Evolutionary conservation across 768 basidiomycete species (phyloP), one percentile per base, ranked within the genome.

Genomic region (Amanita pallidorosea): DNA sequence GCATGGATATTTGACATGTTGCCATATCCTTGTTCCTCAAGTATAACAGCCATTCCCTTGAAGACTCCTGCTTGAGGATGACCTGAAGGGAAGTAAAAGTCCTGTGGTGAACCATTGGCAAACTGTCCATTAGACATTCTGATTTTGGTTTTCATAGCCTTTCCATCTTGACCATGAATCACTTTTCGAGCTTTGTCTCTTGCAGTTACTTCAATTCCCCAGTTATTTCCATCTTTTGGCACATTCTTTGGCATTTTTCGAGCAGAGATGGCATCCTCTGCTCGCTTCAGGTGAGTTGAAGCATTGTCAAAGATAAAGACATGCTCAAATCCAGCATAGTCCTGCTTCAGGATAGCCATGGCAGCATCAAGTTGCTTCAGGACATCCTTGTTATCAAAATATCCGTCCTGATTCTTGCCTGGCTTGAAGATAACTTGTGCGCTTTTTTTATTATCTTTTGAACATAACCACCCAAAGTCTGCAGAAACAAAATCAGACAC

Each of bases 201-300:
- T 4, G 4, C 22, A 23, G 22, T 23, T 23, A 22, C 22, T 9
- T 61, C 44, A 23, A 31, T 12, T 31, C 44, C 44, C 25, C 44
- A 45, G 65, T 60, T 49, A 73, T 71, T 51, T 68, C 42, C 42
- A 66, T 2, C 72, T 68, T 18, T 67, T 68, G 18, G 69, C 66
- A 1, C 56, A 55, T 11, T 64, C 7, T 56, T 73, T 70, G 42
- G 42, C 67, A 72, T 70, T 7, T 57, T 54, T 3, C 59, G 58
- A 0, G 54, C 62, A 38, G 61, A 59, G 20, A 70, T 56, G n/a
- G 69, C 63, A 62, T 68, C 57, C 1, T 60, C 51, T 12, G 62
- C 51, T 38, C 63, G 56, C 1, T 67, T 60, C 1, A 50, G 58
- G 46, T 70, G 69, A 37, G 64, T 65, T 18, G 66, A 64, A 2